phyloP scores from a whole-genome alignment of 2,329 filamentous ascomycete genomes.

The Davidsoniella eucalypti region DNA sequence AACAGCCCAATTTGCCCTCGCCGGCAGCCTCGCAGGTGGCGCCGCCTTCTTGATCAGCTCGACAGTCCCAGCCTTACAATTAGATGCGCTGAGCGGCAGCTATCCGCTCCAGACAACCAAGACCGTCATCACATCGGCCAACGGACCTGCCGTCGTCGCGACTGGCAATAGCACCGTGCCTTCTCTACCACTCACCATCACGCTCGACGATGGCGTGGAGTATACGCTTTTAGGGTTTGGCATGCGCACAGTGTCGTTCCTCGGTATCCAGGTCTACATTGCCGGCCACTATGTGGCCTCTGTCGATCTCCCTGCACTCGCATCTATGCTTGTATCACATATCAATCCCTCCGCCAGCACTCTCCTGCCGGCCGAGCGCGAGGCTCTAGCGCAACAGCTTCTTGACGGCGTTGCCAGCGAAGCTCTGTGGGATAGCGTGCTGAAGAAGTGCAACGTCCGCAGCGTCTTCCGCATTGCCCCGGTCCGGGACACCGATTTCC shows the following conservation, averaged over 20 bases:
- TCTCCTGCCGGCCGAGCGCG: constrained; percentile 67
- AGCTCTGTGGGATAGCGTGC: constrained; percentile 55
- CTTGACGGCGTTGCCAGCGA: constrained; percentile 54
- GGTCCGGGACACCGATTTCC: constrained; percentile 86
- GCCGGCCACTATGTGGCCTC: constrained; percentile 84
- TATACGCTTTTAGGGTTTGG: constrained; percentile 83
- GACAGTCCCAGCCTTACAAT: not conserved
- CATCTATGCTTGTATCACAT: constrained; percentile 57
- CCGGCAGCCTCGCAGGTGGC: not conserved
- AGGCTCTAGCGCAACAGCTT: constrained; percentile 49
- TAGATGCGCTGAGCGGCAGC: constrained; percentile 9
- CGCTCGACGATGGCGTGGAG: constrained; percentile 41
- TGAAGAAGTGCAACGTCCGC: constrained; percentile 51
- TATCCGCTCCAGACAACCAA: constrained; percentile 7
- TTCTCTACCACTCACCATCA: constrained; percentile 57
- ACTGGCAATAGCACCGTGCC: constrained; percentile 72
- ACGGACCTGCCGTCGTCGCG: constrained; percentile 18
- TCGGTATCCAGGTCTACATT: constrained; percentile 84
- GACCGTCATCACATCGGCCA: constrained; percentile 3
- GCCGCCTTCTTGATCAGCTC: not conserved
- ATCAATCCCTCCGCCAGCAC: constrained; percentile 68
- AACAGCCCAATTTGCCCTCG: not conserved
- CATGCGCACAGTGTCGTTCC: constrained; percentile 75
- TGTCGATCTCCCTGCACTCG: constrained; percentile 63
- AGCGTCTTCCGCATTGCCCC: constrained; percentile 73